Base-by-base conservation (phyloP, 2,329 filamentous ascomycete genomes). In the Fusarium secorum region DNA sequence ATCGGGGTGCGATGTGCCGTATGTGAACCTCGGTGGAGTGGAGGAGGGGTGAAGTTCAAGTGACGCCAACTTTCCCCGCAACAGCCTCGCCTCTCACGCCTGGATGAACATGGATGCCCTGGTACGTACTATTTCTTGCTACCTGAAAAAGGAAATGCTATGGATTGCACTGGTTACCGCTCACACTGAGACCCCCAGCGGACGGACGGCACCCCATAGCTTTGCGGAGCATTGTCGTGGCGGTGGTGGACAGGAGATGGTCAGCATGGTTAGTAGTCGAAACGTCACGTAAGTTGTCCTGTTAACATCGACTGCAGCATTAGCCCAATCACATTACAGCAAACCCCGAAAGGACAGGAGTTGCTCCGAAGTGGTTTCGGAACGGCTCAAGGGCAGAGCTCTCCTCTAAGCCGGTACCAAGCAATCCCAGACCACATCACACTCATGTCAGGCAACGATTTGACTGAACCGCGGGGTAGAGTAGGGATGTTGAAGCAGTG, bases 51-150 rank as follows among this genome's bases (percentile, higher is more conserved):
- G 61, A 60, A 59, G 48, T 60, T 55, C 60, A 45, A 65, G 72
- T 74, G 73, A 72, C 70, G 68, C 64, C 70, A 69, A 72, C 58
- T 63, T 76, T 76, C 74, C 74, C 74, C 74, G 74, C 74, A 75
- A 68, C 60, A 68, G 73, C 68, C 73, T 73, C 71, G 71, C 73
- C 71, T 71, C 72, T 63, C 60, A 70, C 65, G 44, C 58, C 52
- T 52, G 30, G 44, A 60, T 44, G 63, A 39, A 33, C 55, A 68
- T 57, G 56, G 61, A 48, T 66, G 11, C 13, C 24, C 30, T 14
- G 32, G 45, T 51, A 66, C 55, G 46, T 66, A 51, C 26, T 51
- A 17, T 11, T 45, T 24, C 33, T 28, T 59, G 39, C 57, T 56
- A 45, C 41, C 38, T 62, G 57, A 28, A 36, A 32, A 44, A 13